Conservation (phyloP, 441 rosid species). For the Pelargonium fulgidum region DNA sequence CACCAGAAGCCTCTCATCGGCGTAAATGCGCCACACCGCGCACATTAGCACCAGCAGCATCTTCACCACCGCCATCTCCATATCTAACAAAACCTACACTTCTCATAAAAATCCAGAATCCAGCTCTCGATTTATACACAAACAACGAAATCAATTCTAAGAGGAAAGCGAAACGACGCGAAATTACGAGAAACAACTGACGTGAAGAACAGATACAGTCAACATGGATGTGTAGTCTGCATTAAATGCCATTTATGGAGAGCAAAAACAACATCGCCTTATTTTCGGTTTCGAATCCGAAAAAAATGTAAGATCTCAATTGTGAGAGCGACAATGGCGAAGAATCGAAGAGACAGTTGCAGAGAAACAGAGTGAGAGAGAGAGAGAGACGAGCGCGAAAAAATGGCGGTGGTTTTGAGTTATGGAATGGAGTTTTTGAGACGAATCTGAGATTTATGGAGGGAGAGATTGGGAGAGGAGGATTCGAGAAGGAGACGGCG, state of each 20-base stretch:
- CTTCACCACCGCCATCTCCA: background rate
- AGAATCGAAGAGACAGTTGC: background rate
- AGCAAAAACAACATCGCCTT: background rate
- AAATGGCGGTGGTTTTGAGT: too few species aligned
- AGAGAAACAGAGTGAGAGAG: too few species aligned
- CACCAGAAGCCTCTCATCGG: constrained; percentile 32
- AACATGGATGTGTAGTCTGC: background rate
- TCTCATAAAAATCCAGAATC: background rate
- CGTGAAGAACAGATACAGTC: background rate
- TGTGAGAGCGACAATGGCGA: background rate
- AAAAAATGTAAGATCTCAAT: background rate
- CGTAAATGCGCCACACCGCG: constrained; percentile 21
- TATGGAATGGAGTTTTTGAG: background rate
- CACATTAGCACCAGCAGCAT: constrained; percentile 22
- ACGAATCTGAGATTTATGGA: constrained; percentile 6
- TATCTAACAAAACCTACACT: background rate
- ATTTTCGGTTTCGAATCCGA: background rate
- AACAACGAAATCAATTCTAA: too few species aligned
- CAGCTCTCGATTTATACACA: background rate
- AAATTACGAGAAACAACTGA: background rate
- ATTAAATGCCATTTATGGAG: background rate
- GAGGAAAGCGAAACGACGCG: background rate
- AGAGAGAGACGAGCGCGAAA: too few species aligned
- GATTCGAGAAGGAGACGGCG: background rate
- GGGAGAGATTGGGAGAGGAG: background rate